phyloP scores from a whole-genome alignment of 1,139 yeast genomes.

The Geotrichum citri-aurantii region DNA sequence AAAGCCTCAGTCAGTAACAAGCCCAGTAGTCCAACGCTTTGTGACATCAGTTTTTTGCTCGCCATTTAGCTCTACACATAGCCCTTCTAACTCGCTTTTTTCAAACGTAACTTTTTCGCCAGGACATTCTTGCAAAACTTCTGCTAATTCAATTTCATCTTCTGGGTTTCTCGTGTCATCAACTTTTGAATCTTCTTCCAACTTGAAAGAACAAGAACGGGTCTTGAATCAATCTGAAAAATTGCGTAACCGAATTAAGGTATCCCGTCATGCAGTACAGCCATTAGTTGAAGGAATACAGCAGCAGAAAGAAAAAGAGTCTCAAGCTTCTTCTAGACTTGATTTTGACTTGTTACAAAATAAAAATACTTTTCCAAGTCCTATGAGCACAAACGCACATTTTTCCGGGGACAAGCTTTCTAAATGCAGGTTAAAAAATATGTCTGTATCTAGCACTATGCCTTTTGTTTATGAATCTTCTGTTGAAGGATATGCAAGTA shows the following conservation, averaged over 20 bases:
- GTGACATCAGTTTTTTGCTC: neutral
- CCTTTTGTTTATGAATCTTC: neutral
- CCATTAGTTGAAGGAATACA: neutral
- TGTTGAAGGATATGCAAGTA: neutral
- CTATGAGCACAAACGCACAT: neutral
- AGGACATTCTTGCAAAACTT: neutral
- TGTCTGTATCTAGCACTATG: neutral
- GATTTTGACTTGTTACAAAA: too few relatives aligned
- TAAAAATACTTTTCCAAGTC: too few relatives aligned
- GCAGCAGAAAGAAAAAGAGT: neutral
- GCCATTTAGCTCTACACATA: neutral
- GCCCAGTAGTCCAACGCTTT: neutral
- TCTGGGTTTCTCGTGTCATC: neutral
- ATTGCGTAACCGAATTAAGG: neutral
- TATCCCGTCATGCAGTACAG: neutral
- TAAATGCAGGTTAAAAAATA: neutral
- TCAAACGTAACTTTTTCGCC: neutral
- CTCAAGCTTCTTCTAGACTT: too few relatives aligned
- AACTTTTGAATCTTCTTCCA: neutral
- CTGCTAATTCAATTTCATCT: neutral
- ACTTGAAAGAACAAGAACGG: neutral
- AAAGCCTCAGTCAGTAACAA: neutral
- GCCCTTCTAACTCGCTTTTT: conserved; percentile 7
- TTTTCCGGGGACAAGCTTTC: neutral
- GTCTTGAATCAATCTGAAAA: neutral